These are phyloP conservation scores for Solanum bukasovii DNA, from an alignment of 257 asterid genomes.

Conservation along the genomic window DNA sequence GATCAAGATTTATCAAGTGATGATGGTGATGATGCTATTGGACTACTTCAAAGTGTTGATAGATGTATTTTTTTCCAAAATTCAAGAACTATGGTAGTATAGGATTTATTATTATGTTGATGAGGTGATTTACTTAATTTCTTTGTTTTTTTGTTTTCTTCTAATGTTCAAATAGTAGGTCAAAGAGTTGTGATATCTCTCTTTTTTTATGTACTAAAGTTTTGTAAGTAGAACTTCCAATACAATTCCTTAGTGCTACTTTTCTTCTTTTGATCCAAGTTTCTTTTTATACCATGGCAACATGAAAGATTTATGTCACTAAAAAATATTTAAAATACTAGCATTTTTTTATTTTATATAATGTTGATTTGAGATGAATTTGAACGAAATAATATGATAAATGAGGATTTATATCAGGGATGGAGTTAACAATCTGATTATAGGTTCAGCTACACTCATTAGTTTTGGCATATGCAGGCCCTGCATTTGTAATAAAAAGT, in stretches of 20 bases:
- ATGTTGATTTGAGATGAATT: neutral
- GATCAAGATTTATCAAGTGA: neutral
- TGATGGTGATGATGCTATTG: constrained; percentile 36
- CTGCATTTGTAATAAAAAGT: neutral
- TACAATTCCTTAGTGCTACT: neutral
- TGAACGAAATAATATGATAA: neutral
- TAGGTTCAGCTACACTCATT: neutral
- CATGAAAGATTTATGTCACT: neutral
- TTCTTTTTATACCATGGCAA: neutral
- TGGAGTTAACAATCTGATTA: neutral
- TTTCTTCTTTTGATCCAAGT: neutral
- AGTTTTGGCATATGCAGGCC: neutral
- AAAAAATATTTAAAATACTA: neutral
- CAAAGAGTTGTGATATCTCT: neutral
- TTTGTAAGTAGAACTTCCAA: neutral
- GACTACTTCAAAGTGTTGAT: constrained; percentile 56
- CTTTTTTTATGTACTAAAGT: neutral
- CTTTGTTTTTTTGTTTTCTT: neutral
- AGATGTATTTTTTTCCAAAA: constrained; percentile 36
- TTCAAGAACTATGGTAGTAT: neutral
- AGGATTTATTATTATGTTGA: neutral
- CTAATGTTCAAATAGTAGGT: neutral
- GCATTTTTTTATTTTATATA: neutral
- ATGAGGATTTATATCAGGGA: neutral
- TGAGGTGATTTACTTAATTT: neutral